Conservation (phyloP, 768 basidiomycete genomes). For the Rhodocollybia butyracea region DNA sequence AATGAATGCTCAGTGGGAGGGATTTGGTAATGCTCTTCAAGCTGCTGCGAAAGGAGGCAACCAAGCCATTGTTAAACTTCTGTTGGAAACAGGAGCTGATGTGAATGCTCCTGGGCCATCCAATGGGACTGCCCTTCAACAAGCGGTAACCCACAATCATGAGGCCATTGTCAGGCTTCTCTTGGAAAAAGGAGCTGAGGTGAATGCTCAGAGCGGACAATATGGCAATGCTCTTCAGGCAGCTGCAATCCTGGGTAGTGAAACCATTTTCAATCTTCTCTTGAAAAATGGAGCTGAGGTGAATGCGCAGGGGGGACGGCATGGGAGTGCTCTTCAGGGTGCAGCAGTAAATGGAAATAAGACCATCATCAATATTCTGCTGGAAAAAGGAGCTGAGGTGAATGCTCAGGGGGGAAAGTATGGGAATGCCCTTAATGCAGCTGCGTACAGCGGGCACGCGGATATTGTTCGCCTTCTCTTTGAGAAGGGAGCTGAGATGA, state of each 20-base stretch:
- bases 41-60: not conserved
- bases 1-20: not conserved
- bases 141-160: not conserved
- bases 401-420: too few species aligned
- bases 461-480: too few species aligned
- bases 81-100: not conserved
- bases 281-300: not conserved
- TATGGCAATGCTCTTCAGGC: not conserved
- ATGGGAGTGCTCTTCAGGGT: not conserved
- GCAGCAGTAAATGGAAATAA: not conserved
- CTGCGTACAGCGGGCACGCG: too few species aligned
- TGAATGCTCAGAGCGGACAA: not conserved
- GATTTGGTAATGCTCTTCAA: not conserved
- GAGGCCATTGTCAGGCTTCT: not conserved
- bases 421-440: too few species aligned
- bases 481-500: too few species aligned
- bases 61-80: slow-evolving; percentile 4
- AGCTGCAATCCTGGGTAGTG: not conserved
- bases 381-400: too few species aligned
- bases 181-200: not conserved
- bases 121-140: not conserved
- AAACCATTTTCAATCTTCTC: not conserved
- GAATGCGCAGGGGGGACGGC: not conserved
- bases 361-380: too few species aligned
- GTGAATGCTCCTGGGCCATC: not conserved